Evolutionary conservation across 176 grass and related monocot genomes (phyloP).

Genomic region (Carex scoparia): DNA sequence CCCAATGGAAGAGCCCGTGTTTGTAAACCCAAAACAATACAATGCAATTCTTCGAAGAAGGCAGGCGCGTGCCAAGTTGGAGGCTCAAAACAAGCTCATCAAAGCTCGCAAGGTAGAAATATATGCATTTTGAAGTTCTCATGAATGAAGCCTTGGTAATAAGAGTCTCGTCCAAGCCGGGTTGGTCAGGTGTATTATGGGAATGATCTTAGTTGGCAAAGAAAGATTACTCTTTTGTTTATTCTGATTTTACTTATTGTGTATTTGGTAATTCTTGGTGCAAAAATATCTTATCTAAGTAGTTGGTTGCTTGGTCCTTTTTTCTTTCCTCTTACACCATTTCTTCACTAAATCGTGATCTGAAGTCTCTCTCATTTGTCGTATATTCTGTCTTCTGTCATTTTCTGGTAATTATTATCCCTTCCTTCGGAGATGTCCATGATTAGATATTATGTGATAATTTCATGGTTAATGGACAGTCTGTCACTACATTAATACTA

Average conservation of each 20-base stretch:
- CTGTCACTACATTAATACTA: not conserved
- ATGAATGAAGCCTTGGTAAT: not conserved
- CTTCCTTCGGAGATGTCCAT: not conserved
- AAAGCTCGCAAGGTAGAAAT: slow-evolving; percentile 78
- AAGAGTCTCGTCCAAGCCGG: not conserved
- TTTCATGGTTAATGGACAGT: not conserved
- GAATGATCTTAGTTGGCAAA: not conserved
- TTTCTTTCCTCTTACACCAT: not conserved
- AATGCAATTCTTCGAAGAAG: slow-evolving; percentile 88
- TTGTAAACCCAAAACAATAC: slow-evolving; percentile 98
- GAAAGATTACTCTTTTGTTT: not conserved
- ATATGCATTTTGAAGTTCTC: not conserved
- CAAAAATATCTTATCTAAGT: not conserved
- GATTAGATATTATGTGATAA: not conserved
- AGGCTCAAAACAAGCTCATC: slow-evolving; percentile 89
- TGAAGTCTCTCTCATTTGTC: not conserved
- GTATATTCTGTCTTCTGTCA: not conserved
- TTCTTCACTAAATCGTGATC: not conserved
- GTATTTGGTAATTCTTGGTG: not conserved
- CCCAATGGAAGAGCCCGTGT: slow-evolving; percentile 77
- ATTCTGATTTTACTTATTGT: not conserved
- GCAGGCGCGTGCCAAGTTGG: slow-evolving; percentile 76
- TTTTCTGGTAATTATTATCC: not conserved
- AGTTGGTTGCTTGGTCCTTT: not conserved
- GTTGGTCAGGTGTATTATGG: not conserved